Conservation (phyloP, 2,329 filamentous ascomycete species). For the Trichoderma endophyticum region DNA sequence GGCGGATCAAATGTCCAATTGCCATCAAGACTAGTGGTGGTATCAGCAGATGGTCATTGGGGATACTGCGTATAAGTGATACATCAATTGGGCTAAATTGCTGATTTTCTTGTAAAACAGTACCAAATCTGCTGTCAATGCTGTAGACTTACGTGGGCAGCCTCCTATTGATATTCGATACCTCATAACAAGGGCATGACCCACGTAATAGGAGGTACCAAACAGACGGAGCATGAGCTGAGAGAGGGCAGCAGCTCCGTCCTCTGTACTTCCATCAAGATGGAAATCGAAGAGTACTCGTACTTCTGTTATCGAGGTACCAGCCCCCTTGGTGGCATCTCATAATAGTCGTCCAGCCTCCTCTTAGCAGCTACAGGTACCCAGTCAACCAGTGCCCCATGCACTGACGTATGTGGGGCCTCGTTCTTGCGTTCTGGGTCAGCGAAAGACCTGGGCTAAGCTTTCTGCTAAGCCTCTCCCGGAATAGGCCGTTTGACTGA, state of each 20-base stretch:
- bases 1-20: neutral
- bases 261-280: neutral
- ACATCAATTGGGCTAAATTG: neutral
- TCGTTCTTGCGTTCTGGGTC: neutral
- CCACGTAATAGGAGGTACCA: neutral
- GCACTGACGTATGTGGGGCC: neutral
- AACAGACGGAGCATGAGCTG: neutral
- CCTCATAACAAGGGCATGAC: neutral
- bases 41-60: neutral
- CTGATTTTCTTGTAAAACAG: neutral
- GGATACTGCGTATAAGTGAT: neutral
- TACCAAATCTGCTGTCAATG: neutral
- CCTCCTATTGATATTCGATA: neutral
- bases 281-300: neutral
- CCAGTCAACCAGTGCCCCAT: neutral
- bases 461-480: constrained; percentile 9
- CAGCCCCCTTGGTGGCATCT: neutral
- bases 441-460: neutral
- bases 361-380: neutral
- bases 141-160: neutral
- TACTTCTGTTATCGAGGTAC: neutral
- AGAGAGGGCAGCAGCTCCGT: neutral
- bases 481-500: neutral
- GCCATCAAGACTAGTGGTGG: neutral
- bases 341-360: neutral